phyloP scores from a whole-genome alignment of 2,329 filamentous ascomycete species.

The Fonsecaea erecta region DNA sequence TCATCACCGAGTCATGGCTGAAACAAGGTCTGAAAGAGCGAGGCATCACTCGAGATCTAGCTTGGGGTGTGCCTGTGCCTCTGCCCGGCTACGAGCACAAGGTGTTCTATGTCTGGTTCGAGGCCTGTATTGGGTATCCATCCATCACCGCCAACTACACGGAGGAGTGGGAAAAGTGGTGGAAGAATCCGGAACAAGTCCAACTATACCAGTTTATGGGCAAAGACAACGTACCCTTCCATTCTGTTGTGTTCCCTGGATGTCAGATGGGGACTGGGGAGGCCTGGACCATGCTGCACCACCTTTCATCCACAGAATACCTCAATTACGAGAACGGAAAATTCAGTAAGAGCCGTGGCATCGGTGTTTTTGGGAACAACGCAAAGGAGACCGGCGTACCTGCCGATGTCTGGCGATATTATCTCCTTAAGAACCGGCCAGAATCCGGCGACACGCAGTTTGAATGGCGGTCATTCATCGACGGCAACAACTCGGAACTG shows the following conservation, averaged over 20 bases:
- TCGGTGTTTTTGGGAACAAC: constrained; percentile 90
- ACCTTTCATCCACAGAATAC: constrained; percentile 87
- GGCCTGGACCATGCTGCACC: constrained; percentile 87
- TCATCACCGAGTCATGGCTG: constrained; percentile 54
- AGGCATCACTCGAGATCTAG: constrained; percentile 89
- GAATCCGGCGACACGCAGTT: constrained; percentile 88
- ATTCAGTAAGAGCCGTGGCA: constrained; percentile 86
- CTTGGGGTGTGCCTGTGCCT: constrained; percentile 76
- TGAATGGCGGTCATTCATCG: constrained; percentile 83
- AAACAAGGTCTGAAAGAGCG: constrained; percentile 82
- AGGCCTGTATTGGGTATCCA: constrained; percentile 92
- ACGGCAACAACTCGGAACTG: constrained; percentile 87
- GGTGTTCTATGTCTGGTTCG: constrained; percentile 93
- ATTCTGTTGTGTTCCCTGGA: constrained; percentile 88
- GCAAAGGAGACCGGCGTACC: constrained; percentile 84
- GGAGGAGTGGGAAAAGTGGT: constrained; percentile 89
- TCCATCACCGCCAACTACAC: constrained; percentile 93
- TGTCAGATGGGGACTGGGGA: constrained; percentile 83
- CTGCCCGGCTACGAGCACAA: constrained; percentile 69
- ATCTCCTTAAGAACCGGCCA: constrained; percentile 81
- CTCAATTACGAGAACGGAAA: constrained; percentile 88
- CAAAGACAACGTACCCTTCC: constrained; percentile 87
- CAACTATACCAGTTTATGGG: constrained; percentile 94
- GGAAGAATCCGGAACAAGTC: constrained; percentile 86
- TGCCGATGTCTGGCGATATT: constrained; percentile 91